Percentiles rank a stretch among this genome's conserved stretches.
These are phyloP conservation scores for Fragilaria crotonensis DNA, from an alignment of 108 stramenopile genomes.

Conservation along the genomic window DNA sequence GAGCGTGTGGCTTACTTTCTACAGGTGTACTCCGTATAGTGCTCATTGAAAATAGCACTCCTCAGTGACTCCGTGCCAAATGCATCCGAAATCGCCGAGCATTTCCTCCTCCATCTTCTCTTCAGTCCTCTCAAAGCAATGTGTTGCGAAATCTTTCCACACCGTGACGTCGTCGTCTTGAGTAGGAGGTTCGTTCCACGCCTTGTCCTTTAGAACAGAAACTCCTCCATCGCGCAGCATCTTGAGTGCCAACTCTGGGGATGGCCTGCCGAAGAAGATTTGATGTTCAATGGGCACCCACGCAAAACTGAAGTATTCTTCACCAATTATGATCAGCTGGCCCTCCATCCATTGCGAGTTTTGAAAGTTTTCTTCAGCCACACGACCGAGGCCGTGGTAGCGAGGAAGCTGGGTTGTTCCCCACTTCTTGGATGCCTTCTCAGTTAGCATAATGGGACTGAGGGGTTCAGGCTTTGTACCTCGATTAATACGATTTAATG, in stretches of 20 bases:
- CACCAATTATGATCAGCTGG: constrained; percentile 68
- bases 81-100: constrained; percentile 47
- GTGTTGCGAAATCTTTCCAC: constrained; percentile 40
- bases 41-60: constrained; percentile 76
- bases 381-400: constrained; percentile 55
- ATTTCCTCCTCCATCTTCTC: constrained; percentile 47
- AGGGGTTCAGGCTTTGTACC: constrained; percentile 10
- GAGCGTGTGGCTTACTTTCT: too few species aligned
- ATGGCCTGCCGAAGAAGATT: constrained; percentile 78
- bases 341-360: constrained; percentile 74
- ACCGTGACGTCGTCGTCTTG: constrained; percentile 46
- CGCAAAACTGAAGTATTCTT: constrained; percentile 76
- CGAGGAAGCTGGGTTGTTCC: constrained; percentile 52
- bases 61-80: constrained; percentile 58
- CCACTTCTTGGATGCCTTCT: constrained; percentile 63
- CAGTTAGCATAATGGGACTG: constrained; percentile 48
- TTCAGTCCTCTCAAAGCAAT: constrained; percentile 55
- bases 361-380: constrained; percentile 48
- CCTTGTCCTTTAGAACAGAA: constrained; percentile 23
- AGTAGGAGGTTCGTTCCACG: constrained; percentile 27
- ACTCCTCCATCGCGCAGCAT: constrained; percentile 57
- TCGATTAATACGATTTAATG: constrained; percentile 1
- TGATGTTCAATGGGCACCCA: constrained; percentile 74
- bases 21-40: too few species aligned
- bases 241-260: constrained; percentile 55